Conservation (phyloP, 257 asterid species). For the Nicotiana otophora region DNA sequence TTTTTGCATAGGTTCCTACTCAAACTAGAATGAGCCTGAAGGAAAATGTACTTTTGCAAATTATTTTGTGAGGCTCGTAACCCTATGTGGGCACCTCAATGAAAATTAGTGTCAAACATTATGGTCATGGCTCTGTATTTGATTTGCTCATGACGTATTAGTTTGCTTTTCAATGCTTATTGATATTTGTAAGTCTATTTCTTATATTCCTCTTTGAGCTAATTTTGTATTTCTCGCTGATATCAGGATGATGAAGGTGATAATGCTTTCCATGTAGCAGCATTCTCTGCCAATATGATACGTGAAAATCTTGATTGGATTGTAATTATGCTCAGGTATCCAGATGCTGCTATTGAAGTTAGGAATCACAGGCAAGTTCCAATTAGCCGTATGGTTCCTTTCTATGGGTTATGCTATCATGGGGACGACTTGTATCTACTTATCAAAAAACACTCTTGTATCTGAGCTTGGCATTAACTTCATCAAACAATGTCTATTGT, state of each 20-base stretch:
- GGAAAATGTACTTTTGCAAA: neutral
- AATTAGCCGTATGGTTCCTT: conserved; percentile 16
- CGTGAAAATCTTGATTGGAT: conserved; percentile 95
- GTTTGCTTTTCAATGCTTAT: conserved; percentile 7
- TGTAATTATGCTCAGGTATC: conserved; percentile 71
- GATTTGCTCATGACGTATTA: conserved; percentile 2
- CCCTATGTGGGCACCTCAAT: neutral
- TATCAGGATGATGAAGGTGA: conserved; percentile 97
- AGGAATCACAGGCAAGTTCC: conserved; percentile 91
- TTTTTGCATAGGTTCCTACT: neutral
- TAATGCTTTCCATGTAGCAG: conserved; percentile 97
- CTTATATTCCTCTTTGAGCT: conserved; percentile 17
- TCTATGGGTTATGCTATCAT: neutral
- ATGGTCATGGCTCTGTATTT: conserved; percentile 6
- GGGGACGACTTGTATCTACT: neutral
- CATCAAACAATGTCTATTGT: conserved; percentile 14
- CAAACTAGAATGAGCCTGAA: neutral
- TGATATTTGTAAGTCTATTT: neutral
- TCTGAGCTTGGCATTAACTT: conserved; percentile 12
- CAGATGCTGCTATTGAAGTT: conserved; percentile 78
- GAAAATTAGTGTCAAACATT: neutral
- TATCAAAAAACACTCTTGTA: conserved; percentile 7
- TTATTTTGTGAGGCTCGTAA: neutral
- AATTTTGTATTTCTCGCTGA: conserved; percentile 18
- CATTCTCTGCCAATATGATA: conserved; percentile 94